Evolutionary conservation across 306 rosid species (phyloP), one percentile per base, ranked within the genome.

Genomic region (Cicer chorassanicum): DNA sequence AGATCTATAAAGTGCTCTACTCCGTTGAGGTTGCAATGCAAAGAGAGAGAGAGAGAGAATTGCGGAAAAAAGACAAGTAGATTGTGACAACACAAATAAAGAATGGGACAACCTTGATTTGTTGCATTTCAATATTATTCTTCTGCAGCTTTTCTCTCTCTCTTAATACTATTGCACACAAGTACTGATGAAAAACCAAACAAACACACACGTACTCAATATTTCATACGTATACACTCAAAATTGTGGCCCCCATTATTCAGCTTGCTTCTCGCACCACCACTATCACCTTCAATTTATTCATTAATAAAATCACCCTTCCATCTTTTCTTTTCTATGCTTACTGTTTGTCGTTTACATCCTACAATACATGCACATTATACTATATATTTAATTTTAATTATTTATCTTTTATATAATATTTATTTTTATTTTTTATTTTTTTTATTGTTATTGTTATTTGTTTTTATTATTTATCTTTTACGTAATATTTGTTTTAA

Each of bases 61-160:
- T 89, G 88, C 91, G 95, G 95, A 78, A 64, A 74, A 92, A 90
- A 90, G 93, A 80, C 65, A 15, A 53, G 61, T 74, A 62, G 98
- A 93, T 81, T 42, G 79, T 85, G 96, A 93, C 93, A 86, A 53
- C 85, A 86, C 95, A 43, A 84, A 81, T 69, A 86, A 89, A 78
- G 85, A 75, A 87, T 83, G 87, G 84, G 89, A 71, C 79, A 89
- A 88, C 91, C 89, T 86, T 87, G 94, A 85, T 90, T 93, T 87
- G 89, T 89, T 89, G 89, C 83, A 86, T 89, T 91, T 57, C 64
- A 21, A 57, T 54, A 64, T 87, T 88, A 86, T 93, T 87, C 96
- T 84, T 74, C 91, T 84, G 92, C 96, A 92, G 96, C 91, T 90
- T 82, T 29, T 4, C 15, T n/a, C 15, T 53, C 50, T 18, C 68